Base-by-base conservation (phyloP, 805 yeast genomes). In the Metschnikowia rubicola region DNA sequence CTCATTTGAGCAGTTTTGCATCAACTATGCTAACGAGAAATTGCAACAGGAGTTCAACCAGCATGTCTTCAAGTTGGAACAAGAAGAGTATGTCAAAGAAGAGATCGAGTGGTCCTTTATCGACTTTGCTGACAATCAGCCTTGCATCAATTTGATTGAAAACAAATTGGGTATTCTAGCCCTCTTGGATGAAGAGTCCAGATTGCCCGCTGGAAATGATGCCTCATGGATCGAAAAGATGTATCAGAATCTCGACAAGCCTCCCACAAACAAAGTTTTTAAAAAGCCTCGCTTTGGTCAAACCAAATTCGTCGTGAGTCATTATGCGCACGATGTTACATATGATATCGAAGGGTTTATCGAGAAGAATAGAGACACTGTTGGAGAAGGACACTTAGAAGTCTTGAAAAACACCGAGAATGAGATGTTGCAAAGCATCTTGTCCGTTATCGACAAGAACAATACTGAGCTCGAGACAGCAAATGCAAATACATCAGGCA, bases 1-100 rank as follows among this genome's bases (percentile, higher is more conserved):
- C 70, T 90, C 97, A 8, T 92, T 92, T 62, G 99, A 92, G 70
- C 99, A 92, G 68, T 92, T 92, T 68, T 92, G 99, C 73, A 91
- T 91, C 69, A 91, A 91, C 66, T 91, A 91, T 66, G 97, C 97
- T 38, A 91, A 91, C 68, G 99, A 92, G 72, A 92, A 92, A 69
- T 77, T 92, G 59, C 98, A 92, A 69, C 98, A 92, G 68, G 97
- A 92, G 66, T 92, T 92, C 69, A 92, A 91, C 61, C 97, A 90
- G 72, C 97, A 92, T 61, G 97, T 92, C 44, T 92, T 92, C 79
- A 92, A 92, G 64, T 78, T 94, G 52, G 99, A 92, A 65, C 98
- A 94, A 73, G 96, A 91, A 62, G 97, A 94, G 64, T 92, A 92
- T 64, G 78, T 90, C 44, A 81, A 80, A 50, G 98, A 92, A 70